Percentiles rank a stretch among this genome's conserved stretches.
Evolutionary conservation across 768 basidiomycete species (phyloP).

Genomic region (Termitomyces eurrhizus): DNA sequence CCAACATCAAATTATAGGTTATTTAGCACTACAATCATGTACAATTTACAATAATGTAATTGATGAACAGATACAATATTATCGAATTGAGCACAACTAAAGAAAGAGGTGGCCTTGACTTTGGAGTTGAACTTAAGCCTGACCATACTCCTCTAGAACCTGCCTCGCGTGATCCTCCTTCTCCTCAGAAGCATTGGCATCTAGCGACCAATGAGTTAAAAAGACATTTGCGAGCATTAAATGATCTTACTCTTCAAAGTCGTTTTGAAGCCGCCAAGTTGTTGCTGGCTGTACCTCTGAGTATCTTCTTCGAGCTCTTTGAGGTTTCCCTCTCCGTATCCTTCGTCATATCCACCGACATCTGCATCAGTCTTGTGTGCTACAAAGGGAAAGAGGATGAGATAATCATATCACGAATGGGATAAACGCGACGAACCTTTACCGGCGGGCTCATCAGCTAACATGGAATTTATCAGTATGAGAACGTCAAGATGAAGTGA

Average conservation of each 20-base stretch:
- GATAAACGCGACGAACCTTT: neutral
- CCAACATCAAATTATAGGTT: too few species aligned
- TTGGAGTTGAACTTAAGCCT: neutral
- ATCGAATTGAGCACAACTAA: too few species aligned
- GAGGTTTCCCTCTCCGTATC: neutral
- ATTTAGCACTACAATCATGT: too few species aligned
- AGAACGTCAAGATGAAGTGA: neutral
- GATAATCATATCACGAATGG: too few species aligned
- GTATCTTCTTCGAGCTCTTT: neutral
- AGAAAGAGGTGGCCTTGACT: too few species aligned
- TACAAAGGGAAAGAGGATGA: neutral
- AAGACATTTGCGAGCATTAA: too few species aligned
- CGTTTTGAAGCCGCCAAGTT: neutral
- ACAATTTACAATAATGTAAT: too few species aligned
- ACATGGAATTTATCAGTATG: neutral
- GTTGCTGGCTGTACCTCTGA: neutral
- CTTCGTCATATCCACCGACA: neutral
- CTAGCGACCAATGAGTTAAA: neutral
- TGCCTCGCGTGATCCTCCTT: neutral
- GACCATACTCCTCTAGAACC: neutral
- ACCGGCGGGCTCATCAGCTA: neutral
- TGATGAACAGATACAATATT: too few species aligned
- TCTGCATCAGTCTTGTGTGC: neutral
- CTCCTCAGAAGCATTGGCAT: neutral
- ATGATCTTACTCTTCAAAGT: neutral